Evolutionary conservation across 805 yeast species (phyloP), one percentile per base, ranked within the genome.

Genomic region (Torulaspora indica): DNA sequence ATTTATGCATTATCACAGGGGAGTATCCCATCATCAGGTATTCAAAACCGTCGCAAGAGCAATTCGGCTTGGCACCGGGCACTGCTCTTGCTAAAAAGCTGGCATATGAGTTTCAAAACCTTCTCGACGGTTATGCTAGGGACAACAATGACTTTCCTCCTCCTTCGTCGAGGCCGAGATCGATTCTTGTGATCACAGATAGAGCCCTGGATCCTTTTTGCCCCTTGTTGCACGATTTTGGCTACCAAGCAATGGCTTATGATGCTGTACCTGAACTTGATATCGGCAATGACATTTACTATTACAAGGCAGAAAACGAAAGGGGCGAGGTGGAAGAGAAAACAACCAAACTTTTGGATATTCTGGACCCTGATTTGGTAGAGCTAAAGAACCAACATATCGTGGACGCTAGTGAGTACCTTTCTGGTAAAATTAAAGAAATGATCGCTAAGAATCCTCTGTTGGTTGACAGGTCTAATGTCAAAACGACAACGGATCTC

Each of bases 161-260:
- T 5, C 66, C 68, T 8, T 68, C 71, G 9, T 72, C 71, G 27
- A 76, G 85, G 53, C 86, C 87, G 15, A 73, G 93, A 49, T 76
- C 96, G 0, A 73, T 85, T 0, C 73, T 91, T 51, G 64, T 93
- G 27, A 78, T 93, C 14, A 71, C 85, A 2, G 98, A 93, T 64
- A 74, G 99, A 49, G 75, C 95, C 1, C 61, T 89, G 60, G 98
- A 95, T 62, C 69, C 84, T 38, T 77, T 78, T 55, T 85, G 93
- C 5, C 96, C 97, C 0, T 61, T 93, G 37, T 66, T 90, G 43
- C 98, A 93, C 63, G 96, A 88, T 61, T 87, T 90, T 64, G 78
- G 83, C 18, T 93, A 90, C 64, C 95, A 91, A 66, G 90, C 97
- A 4, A 81, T 90, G 85, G 84, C 90, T 14, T 82, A 83, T 68